Percentiles rank a stretch among this genome's conserved stretches.
These are phyloP conservation scores for Yarrowia sp. DNA, from an alignment of 805 yeast species.

Conservation along the genomic window DNA sequence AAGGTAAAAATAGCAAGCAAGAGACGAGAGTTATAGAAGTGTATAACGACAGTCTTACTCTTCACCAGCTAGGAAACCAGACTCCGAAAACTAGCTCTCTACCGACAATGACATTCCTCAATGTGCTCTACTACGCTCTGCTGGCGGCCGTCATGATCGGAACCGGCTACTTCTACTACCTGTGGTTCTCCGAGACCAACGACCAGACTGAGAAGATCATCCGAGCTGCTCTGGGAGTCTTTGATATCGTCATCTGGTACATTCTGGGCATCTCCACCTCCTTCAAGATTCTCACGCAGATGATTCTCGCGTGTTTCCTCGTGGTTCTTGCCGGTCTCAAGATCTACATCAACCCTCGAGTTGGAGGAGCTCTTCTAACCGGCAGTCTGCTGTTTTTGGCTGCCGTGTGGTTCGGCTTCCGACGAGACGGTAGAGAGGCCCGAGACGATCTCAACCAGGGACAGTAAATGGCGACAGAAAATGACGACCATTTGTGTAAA, in stretches of 20 bases:
- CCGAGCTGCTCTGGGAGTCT: constrained; percentile 6
- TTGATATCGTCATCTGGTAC: constrained; percentile 19
- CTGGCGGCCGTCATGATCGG: constrained; percentile 19
- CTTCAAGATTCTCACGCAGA: constrained; percentile 17
- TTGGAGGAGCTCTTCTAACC: constrained; percentile 1
- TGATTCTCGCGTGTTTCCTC: constrained; percentile 11
- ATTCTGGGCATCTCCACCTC: constrained; percentile 14
- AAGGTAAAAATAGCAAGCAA: constrained; percentile 9
- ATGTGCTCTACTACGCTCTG: constrained; percentile 11
- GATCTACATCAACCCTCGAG: constrained; percentile 7
- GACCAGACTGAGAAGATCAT: constrained; percentile 17
- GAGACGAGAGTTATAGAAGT: not conserved
- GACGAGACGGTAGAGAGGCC: constrained; percentile 4
- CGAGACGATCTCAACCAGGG: not conserved
- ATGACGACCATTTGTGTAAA: too few relatives aligned
- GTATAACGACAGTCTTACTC: not conserved
- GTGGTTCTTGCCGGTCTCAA: constrained; percentile 8
- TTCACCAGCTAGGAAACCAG: not conserved
- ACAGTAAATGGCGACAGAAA: not conserved
- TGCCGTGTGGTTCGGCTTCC: constrained; percentile 12
- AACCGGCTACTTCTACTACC: constrained; percentile 19
- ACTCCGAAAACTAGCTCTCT: not conserved
- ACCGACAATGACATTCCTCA: constrained; percentile 4
- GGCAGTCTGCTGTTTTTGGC: not conserved
- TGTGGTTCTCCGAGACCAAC: constrained; percentile 9